Evolutionary conservation across 1,284 basidiomycete species (phyloP).

Genomic region (Dichomitus squalens): DNA sequence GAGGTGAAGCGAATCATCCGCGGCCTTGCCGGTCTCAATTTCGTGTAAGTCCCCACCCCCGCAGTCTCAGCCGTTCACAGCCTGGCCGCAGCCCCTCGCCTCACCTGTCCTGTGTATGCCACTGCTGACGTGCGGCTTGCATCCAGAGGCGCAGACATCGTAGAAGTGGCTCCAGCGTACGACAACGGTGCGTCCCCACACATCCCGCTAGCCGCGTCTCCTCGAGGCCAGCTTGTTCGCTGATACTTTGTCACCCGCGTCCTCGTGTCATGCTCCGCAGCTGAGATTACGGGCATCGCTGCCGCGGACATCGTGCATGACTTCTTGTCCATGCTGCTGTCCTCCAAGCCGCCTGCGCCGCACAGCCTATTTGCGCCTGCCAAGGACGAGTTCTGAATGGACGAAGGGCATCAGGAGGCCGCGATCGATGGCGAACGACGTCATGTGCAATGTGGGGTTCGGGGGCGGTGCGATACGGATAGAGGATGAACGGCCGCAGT

Average conservation of each 20-base stretch:
- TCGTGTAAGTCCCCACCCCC: slow-evolving; percentile 55
- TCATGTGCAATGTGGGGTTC: not conserved
- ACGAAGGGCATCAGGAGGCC: not conserved
- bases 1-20: slow-evolving; percentile 80
- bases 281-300: slow-evolving; percentile 71
- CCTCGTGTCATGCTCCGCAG: slow-evolving; percentile 35
- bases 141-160: slow-evolving; percentile 70
- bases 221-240: not conserved
- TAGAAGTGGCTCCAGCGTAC: slow-evolving; percentile 84
- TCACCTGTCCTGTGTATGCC: not conserved
- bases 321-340: slow-evolving; percentile 63
- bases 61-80: not conserved
- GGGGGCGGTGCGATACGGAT: not conserved
- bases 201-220: not conserved
- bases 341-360: slow-evolving; percentile 37
- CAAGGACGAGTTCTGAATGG: slow-evolving; percentile 31
- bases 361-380: slow-evolving; percentile 19
- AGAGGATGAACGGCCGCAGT: no score
- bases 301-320: slow-evolving; percentile 76
- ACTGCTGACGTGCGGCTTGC: not conserved
- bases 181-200: slow-evolving; percentile 52
- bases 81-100: not conserved
- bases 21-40: slow-evolving; percentile 75
- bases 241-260: not conserved
- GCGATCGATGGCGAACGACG: not conserved